phyloP scores from a whole-genome alignment of 2,329 filamentous ascomycete genomes.

The Talaromyces sp. region DNA sequence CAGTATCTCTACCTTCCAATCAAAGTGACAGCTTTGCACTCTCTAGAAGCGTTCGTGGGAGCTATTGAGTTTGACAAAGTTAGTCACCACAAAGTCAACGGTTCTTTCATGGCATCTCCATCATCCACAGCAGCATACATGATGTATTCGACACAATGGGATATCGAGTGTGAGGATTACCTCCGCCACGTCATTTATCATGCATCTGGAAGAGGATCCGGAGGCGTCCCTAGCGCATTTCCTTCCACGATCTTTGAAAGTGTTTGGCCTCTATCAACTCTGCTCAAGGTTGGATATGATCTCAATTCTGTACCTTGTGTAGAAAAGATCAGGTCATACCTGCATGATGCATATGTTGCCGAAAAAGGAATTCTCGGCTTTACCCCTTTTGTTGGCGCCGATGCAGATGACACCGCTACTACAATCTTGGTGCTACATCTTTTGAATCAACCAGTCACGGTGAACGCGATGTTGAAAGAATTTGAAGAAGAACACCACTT shows the following conservation, averaged over 20 bases:
- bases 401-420: conserved; percentile 31
- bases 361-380: conserved; percentile 23
- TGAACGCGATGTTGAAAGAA: conserved; percentile 23
- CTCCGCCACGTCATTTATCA: conserved; percentile 22
- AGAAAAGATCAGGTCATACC: background rate
- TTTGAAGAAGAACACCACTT: conserved; percentile 32
- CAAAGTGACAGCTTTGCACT: conserved; percentile 34
- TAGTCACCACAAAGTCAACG: conserved; percentile 30
- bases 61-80: conserved; percentile 37
- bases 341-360: background rate
- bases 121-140: conserved; percentile 41
- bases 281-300: conserved; percentile 1
- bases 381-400: conserved; percentile 19
- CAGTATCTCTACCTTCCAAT: conserved; percentile 28
- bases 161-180: conserved; percentile 33
- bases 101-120: conserved; percentile 39
- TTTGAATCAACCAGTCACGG: conserved; percentile 18
- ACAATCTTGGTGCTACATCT: conserved; percentile 18
- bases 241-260: conserved; percentile 29
- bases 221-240: conserved; percentile 28
- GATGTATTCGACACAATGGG: conserved; percentile 31
- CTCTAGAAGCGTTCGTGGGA: conserved; percentile 40
- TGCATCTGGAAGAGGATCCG: conserved; percentile 16
- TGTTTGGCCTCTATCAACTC: conserved; percentile 22
- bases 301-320: background rate